These are phyloP conservation scores for Brassica carinata DNA, from an alignment of 345 rosid species.

Conservation along the genomic window DNA sequence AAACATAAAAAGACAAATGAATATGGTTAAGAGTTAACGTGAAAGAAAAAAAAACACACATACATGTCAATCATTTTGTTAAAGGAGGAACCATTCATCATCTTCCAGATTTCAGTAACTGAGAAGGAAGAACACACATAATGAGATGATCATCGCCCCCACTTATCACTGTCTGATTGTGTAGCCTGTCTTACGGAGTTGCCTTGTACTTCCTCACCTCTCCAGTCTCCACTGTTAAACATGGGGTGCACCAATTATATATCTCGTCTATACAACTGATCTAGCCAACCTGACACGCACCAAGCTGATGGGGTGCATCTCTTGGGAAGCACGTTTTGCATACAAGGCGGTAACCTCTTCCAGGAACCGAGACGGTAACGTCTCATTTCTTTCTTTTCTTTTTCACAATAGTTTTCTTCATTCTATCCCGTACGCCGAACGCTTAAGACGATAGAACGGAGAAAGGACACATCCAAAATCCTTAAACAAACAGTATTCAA, in stretches of 20 bases:
- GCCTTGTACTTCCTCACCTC: neutral
- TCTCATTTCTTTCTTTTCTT: neutral
- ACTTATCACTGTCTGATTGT: neutral
- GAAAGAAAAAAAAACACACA: neutral
- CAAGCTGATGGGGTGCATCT: neutral
- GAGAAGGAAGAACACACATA: conserved; percentile 16
- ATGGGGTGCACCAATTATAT: neutral
- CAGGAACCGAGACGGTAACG: neutral
- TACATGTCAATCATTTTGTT: neutral
- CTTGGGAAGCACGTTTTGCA: neutral
- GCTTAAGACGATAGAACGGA: conserved; percentile 15
- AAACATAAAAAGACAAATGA: neutral
- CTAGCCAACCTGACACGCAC: neutral
- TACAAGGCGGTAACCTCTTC: neutral
- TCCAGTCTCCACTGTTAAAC: neutral
- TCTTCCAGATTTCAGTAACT: conserved; percentile 4
- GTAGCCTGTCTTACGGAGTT: neutral
- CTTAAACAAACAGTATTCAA: neutral
- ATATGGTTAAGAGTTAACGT: neutral
- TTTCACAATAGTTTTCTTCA: neutral
- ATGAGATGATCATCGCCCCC: neutral
- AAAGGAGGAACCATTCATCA: neutral
- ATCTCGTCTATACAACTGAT: neutral
- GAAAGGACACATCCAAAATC: neutral
- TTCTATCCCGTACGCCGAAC: neutral